Percentiles rank a stretch among this genome's conserved stretches.
Evolutionary conservation across 2,329 filamentous ascomycete genomes (phyloP).

Genomic region (Fusarium sp.): DNA sequence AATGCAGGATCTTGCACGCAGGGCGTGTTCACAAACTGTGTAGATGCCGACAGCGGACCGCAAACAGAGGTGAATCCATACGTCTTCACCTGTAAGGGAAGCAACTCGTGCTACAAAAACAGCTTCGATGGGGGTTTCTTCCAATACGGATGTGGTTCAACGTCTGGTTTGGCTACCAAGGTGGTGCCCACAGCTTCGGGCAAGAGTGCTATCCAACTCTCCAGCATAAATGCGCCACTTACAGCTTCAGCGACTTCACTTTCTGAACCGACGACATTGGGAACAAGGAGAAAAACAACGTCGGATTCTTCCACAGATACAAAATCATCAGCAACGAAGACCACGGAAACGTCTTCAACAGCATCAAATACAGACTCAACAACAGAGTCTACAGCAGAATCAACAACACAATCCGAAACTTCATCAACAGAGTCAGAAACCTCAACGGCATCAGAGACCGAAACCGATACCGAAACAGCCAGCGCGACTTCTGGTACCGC

Average conservation of each 20-base stretch:
- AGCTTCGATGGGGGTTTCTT: conserved; percentile 67
- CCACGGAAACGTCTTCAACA: conserved; percentile 25
- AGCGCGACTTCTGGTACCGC: conserved; percentile 39
- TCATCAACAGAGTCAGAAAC: conserved; percentile 31
- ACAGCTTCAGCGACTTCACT: conserved; percentile 57
- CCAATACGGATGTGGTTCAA: conserved; percentile 69
- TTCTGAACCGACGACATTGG: conserved; percentile 58
- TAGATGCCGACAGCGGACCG: conserved; percentile 64
- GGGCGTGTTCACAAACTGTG: conserved; percentile 70
- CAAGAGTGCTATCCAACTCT: conserved; percentile 52
- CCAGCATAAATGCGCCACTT: conserved; percentile 57
- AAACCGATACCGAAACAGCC: conserved; percentile 27
- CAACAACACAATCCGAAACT: conserved; percentile 15
- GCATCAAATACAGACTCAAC: conserved; percentile 5
- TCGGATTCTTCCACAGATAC: conserved; percentile 19
- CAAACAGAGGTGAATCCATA: conserved; percentile 68
- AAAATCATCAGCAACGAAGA: conserved; percentile 21
- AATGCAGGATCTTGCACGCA: conserved; percentile 63
- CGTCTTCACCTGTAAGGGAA: conserved; percentile 66
- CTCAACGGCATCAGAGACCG: conserved; percentile 26
- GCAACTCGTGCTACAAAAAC: conserved; percentile 68
- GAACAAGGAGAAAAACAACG: conserved; percentile 43
- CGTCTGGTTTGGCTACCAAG: conserved; percentile 61
- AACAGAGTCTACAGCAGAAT: conserved; percentile 10
- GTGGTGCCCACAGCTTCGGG: conserved; percentile 64